Percentiles rank a stretch among this genome's conserved stretches.
These are phyloP conservation scores for Xerocomellus dryophilus DNA, from an alignment of 768 basidiomycete species.

Conservation along the genomic window DNA sequence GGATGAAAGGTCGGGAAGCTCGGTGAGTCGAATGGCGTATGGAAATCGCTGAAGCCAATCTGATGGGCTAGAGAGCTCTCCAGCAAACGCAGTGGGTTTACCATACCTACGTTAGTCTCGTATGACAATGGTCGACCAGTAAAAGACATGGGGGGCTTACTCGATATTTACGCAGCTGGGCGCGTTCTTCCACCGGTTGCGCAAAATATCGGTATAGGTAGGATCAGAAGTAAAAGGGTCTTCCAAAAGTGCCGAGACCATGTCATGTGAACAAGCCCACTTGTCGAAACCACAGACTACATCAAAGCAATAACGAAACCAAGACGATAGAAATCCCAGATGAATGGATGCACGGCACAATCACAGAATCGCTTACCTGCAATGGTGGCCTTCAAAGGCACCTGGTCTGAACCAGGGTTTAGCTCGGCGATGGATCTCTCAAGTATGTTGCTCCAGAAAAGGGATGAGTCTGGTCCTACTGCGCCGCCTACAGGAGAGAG, in stretches of 20 bases:
- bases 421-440: slow-evolving; percentile 32
- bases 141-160: slow-evolving; percentile 16
- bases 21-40: slow-evolving; percentile 47
- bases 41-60: slow-evolving; percentile 57
- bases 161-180: slow-evolving; percentile 26
- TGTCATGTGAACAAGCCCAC: slow-evolving; percentile 50
- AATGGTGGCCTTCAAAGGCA: slow-evolving; percentile 41
- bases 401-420: slow-evolving; percentile 32
- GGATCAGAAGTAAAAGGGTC: slow-evolving; percentile 64
- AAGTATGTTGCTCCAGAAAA: slow-evolving; percentile 48
- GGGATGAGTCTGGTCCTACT: slow-evolving; percentile 30
- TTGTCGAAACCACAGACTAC: slow-evolving; percentile 59
- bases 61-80: slow-evolving; percentile 43
- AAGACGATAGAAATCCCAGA: background rate
- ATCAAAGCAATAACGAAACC: background rate
- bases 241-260: slow-evolving; percentile 68
- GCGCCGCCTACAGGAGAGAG: slow-evolving; percentile 28
- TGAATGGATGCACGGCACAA: background rate
- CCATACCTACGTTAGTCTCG: slow-evolving; percentile 20
- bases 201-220: slow-evolving; percentile 41
- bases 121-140: background rate
- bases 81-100: slow-evolving; percentile 15
- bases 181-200: slow-evolving; percentile 47
- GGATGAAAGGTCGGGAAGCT: slow-evolving; percentile 29
- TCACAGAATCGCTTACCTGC: slow-evolving; percentile 39